Conservation (phyloP, 2,329 filamentous ascomycete genomes). For the Botrytis medusae region DNA sequence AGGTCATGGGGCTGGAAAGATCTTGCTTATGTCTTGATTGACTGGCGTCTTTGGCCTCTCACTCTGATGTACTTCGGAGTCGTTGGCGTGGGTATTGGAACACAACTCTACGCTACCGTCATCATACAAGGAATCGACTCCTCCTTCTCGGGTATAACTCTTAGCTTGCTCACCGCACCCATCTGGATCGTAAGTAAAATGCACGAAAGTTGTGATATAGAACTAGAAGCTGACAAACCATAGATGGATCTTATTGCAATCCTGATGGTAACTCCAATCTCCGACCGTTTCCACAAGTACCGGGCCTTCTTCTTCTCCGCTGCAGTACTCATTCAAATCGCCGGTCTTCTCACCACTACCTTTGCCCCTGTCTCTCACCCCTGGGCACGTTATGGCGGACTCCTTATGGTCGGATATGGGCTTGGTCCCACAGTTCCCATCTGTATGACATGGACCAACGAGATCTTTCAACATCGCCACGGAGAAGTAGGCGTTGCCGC, state of each 20-base stretch:
- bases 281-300: constrained; percentile 79
- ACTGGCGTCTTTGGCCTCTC: constrained; percentile 88
- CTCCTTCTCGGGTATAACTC: constrained; percentile 66
- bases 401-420: constrained; percentile 88
- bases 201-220: background rate
- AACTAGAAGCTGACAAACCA: constrained; percentile 15
- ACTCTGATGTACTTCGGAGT: constrained; percentile 93
- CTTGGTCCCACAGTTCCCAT: constrained; percentile 88
- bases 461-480: constrained; percentile 86
- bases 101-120: constrained; percentile 82
- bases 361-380: constrained; percentile 65
- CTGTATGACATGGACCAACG: constrained; percentile 90
- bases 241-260: constrained; percentile 88
- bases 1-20: constrained; percentile 72
- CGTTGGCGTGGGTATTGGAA: constrained; percentile 87
- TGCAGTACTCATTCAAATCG: constrained; percentile 75
- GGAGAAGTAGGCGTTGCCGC: constrained; percentile 89
- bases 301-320: constrained; percentile 79
- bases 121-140: constrained; percentile 81
- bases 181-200: constrained; percentile 76
- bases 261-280: constrained; percentile 78
- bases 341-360: constrained; percentile 75
- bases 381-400: constrained; percentile 83
- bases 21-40: constrained; percentile 67
- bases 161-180: constrained; percentile 82